phyloP scores from a whole-genome alignment of 2,329 filamentous ascomycete species.

The Xylariaceae sp. region DNA sequence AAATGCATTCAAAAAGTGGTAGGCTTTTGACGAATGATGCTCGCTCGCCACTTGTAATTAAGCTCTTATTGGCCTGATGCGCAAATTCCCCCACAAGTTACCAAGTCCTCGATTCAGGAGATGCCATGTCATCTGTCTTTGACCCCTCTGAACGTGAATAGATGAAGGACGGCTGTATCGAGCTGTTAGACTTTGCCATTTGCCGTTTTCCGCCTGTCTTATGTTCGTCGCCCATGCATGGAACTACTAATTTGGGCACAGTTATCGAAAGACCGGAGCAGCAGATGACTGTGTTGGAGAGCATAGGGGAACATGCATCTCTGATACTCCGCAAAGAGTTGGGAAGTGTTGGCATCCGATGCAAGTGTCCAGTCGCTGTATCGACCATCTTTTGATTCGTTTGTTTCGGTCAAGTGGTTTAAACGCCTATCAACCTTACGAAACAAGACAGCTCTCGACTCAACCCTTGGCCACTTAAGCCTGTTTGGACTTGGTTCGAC shows the following conservation, averaged over 20 bases:
- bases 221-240: neutral
- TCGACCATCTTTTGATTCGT: conserved; percentile 1
- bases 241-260: neutral
- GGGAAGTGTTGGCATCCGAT: conserved; percentile 1
- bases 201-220: neutral
- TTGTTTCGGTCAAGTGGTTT: conserved; percentile 9
- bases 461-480: no score
- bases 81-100: neutral
- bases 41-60: no score
- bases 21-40: no score
- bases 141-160: neutral
- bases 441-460: no score
- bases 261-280: neutral
- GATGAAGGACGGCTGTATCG: neutral
- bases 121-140: neutral
- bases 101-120: neutral
- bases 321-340: conserved; percentile 4
- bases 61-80: no score
- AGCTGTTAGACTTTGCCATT: neutral
- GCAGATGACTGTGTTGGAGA: neutral
- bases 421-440: neutral
- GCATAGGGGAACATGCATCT: neutral
- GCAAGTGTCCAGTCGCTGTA: conserved; percentile 2
- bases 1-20: no score
- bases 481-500: no score